These are phyloP conservation scores for Puya raimondii DNA, from an alignment of 176 grass and related monocot genomes.

Conservation along the genomic window DNA sequence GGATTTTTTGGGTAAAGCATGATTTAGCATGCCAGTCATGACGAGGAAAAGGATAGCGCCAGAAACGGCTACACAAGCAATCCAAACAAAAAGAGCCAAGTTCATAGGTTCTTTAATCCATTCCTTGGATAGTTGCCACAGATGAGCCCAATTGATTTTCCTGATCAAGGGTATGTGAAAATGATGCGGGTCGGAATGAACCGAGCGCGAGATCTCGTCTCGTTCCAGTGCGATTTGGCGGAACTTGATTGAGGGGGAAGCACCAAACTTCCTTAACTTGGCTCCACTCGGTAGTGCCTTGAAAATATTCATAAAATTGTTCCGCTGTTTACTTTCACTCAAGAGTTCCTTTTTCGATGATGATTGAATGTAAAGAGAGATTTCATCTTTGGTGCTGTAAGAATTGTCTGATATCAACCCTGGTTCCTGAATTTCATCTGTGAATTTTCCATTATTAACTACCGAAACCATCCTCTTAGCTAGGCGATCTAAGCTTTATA, in stretches of 20 bases:
- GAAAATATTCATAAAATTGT: conserved; percentile 32
- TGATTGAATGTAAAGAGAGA: conserved; percentile 24
- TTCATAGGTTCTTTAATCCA: conserved; percentile 67
- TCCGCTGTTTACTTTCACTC: conserved; percentile 14
- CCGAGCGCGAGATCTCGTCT: conserved; percentile 75
- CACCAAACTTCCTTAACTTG: conserved; percentile 47
- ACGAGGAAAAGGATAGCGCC: conserved; percentile 49
- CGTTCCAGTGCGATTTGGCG: conserved; percentile 51
- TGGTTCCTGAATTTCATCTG: conserved; percentile 39
- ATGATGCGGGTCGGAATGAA: conserved; percentile 41
- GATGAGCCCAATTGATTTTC: conserved; percentile 9
- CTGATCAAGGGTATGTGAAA: conserved; percentile 21
- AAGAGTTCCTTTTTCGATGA: conserved; percentile 13
- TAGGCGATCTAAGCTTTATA: conserved; percentile 14
- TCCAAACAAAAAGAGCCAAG: conserved; percentile 49
- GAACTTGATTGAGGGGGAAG: conserved; percentile 65
- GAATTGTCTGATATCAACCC: conserved; percentile 26
- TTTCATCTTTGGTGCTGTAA: conserved; percentile 9
- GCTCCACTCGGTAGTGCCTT: conserved; percentile 23
- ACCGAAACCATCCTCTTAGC: conserved; percentile 46
- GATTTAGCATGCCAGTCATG: conserved; percentile 48
- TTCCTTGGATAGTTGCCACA: conserved; percentile 6
- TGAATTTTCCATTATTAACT: conserved; percentile 41
- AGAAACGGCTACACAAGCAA: conserved; percentile 48
- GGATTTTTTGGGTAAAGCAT: conserved; percentile 26